A percentile compares a stretch with the other conserved stretches of the same genome.
Conservation (phyloP, 108 stramenopile genomes). For the Nitzschia inconspicua region DNA sequence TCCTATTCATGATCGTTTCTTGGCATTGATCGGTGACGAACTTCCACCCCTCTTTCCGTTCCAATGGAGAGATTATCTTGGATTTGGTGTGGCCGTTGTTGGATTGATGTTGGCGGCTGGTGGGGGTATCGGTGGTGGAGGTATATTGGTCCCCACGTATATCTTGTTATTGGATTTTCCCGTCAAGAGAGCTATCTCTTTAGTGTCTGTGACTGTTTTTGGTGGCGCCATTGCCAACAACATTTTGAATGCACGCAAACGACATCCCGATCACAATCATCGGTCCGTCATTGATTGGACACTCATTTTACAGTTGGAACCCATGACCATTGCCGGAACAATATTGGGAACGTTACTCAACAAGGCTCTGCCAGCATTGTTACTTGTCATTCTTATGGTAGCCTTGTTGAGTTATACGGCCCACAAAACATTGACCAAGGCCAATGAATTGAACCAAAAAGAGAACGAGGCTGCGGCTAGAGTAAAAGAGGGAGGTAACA, state of each 20-base stretch:
- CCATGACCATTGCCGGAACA: constrained; percentile 84
- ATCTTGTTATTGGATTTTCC: constrained; percentile 52
- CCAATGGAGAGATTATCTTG: constrained; percentile 30
- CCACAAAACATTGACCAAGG: constrained; percentile 54
- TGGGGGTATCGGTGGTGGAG: constrained; percentile 58
- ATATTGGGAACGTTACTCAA: constrained; percentile 75
- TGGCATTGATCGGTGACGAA: too few relatives aligned
- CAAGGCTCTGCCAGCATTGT: constrained; percentile 47
- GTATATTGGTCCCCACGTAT: constrained; percentile 67
- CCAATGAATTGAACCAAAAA: neutral
- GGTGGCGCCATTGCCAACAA: constrained; percentile 68
- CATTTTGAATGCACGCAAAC: constrained; percentile 30
- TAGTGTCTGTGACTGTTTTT: constrained; percentile 47
- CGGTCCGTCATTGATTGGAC: constrained; percentile 93
- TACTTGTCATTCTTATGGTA: constrained; percentile 55
- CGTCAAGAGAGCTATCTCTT: constrained; percentile 24
- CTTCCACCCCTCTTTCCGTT: constrained; percentile 49
- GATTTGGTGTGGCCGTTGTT: constrained; percentile 32
- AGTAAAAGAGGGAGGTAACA: too few relatives aligned
- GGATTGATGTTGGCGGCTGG: constrained; percentile 59
- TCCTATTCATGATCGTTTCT: too few relatives aligned
- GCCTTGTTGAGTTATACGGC: constrained; percentile 47
- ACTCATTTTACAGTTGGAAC: constrained; percentile 89
- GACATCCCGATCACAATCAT: constrained; percentile 70
- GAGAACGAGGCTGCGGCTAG: too few relatives aligned